Evolutionary conservation across 2,329 filamentous ascomycete species (phyloP), one percentile per base, ranked within the genome.

Genomic region (Pseudocercospora eumusae): DNA sequence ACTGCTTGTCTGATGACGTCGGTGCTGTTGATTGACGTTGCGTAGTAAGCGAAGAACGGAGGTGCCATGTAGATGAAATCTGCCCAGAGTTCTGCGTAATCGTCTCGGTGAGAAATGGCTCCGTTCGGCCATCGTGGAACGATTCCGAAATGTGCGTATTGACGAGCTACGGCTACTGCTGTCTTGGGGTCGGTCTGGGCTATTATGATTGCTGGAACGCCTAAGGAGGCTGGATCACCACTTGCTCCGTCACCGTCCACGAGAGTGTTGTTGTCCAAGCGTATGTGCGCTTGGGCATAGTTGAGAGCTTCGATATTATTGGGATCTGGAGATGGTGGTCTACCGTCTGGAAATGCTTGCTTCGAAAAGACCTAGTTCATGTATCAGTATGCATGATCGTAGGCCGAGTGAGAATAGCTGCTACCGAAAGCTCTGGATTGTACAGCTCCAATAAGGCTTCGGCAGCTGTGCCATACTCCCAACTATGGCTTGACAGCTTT

Each of bases 51-150:
- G 18, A 82, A 70, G 56, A 79, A 79, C 0, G 82, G 81, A 11
- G 80, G 80, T 0, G 76, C 77, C 81, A 83, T 83, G 69, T 79
- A 79, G 5, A 82, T 64, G 66, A 78, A 81, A 66, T 83, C 82
- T 6, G 80, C 76, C 80, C 81, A 82, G 8, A 82, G 71, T 60
- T 82, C 79, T 4, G 76, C 66, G 10, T 74, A 72, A 21, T 75
- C 72, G 25, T 77, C 73, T 27, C 80, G 76, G 63, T 83, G 81
- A 47, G 77, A 81, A 49, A 83, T 81, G 4, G 81, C 81, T 33
- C 79, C 78, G 9, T 72, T 59, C 3, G 53, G 18, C 60, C 60
- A 63, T 49, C 76, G 73, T 8, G 79, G 79, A 2, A 77, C 78
- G 13, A 62, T 64, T 11, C 80, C 64, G 0, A 82, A 72, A 61